Conservation (phyloP, 1,284 basidiomycete species). For the Ceraceosorus bombacis region DNA sequence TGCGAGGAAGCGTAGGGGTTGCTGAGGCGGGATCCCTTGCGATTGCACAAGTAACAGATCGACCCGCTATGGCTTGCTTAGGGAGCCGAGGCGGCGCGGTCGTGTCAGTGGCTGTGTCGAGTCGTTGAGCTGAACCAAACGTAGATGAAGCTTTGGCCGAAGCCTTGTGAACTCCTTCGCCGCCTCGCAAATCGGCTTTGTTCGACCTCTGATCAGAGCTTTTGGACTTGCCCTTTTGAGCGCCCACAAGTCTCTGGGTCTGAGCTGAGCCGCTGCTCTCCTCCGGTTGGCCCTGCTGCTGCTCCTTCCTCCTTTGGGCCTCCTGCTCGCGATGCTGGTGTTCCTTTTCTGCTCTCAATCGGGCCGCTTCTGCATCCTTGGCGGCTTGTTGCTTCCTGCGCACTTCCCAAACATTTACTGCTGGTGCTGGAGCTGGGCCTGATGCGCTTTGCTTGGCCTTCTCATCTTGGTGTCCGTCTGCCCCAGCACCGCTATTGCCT, state of each 20-base stretch:
- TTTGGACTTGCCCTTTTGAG: not conserved
- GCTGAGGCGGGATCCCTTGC: no score
- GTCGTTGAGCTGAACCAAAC: no score
- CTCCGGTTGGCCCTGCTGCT: not conserved
- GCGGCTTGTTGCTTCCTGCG: slow-evolving; percentile 26
- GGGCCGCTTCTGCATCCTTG: slow-evolving; percentile 16
- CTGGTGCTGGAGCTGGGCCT: slow-evolving; percentile 1
- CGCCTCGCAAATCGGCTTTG: not conserved
- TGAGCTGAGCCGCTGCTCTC: not conserved
- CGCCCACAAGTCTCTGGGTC: no score
- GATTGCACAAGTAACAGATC: no score
- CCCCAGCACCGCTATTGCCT: not conserved
- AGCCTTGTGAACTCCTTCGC: no score
- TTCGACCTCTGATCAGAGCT: not conserved
- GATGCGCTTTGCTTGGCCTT: not conserved
- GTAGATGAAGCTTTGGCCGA: no score
- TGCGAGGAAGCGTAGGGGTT: no score
- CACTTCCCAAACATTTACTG: slow-evolving; percentile 34
- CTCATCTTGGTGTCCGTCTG: not conserved
- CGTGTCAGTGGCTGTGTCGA: no score
- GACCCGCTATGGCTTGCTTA: no score
- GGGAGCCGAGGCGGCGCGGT: no score
- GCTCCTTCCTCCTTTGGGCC: not conserved
- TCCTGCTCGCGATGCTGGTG: not conserved
- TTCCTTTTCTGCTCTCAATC: slow-evolving; percentile 3